These are phyloP conservation scores for Diaporthe sp. DNA, from an alignment of 2,329 filamentous ascomycete genomes.

Conservation along the genomic window DNA sequence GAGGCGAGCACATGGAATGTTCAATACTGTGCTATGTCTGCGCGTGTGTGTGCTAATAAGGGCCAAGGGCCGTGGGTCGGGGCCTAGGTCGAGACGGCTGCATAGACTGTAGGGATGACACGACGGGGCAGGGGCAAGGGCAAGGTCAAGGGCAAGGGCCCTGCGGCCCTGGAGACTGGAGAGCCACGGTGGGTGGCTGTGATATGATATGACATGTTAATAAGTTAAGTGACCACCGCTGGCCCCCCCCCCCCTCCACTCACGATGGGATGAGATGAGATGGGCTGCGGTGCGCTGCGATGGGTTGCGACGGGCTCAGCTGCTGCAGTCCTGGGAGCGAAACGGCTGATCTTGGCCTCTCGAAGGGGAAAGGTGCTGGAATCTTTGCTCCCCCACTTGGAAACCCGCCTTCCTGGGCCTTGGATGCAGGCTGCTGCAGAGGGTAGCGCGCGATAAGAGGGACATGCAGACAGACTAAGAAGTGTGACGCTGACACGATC, in stretches of 20 bases:
- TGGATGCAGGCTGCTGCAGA: neutral
- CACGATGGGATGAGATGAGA: slow-evolving; percentile 7
- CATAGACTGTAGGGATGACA: slow-evolving; percentile 22
- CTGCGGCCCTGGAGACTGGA: neutral
- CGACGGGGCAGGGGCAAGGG: neutral
- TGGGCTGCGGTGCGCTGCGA: neutral
- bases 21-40: neutral
- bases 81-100: slow-evolving; percentile 7
- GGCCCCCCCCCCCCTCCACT: neutral
- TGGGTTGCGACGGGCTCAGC: slow-evolving; percentile 5
- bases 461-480: neutral
- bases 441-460: slow-evolving; percentile 5
- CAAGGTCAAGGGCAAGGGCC: neutral
- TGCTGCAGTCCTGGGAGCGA: slow-evolving; percentile 16
- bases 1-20: slow-evolving; percentile 7
- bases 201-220: slow-evolving; percentile 16
- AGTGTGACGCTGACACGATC: slow-evolving; percentile 3
- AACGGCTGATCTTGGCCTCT: slow-evolving; percentile 19
- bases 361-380: neutral
- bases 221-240: neutral
- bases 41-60: slow-evolving; percentile 16
- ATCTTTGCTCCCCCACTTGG: slow-evolving; percentile 22
- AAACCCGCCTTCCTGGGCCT: slow-evolving; percentile 10
- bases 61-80: slow-evolving; percentile 7
- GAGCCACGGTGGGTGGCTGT: slow-evolving; percentile 9